A percentile compares a stretch with the other conserved stretches of the same genome.
Conservation (phyloP, 306 rosid genomes). For the cucumber (Cucumis sativus) region Cucumber_9930_V3 NC_026659.2:31277501-31278000, state of each 20-base stretch:
- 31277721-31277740: conserved; percentile 1
- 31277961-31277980: not conserved
- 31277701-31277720: not conserved
- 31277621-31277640: too few relatives aligned
- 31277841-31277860: conserved; percentile 60
- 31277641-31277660: not conserved
- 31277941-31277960: not conserved
- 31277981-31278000: not conserved
- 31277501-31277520: not conserved
- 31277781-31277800: conserved; percentile 64
- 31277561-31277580: not conserved
- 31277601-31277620: not conserved
- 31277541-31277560: not conserved
- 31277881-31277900: conserved; percentile 81
- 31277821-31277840: conserved; percentile 79
- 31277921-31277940: not conserved
- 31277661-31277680: not conserved
- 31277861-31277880: conserved; percentile 71
- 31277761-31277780: conserved; percentile 91
- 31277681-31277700: not conserved
- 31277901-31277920: conserved; percentile 72
- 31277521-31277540: not conserved
- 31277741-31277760: conserved; percentile 8
- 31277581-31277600: conserved; percentile 1
- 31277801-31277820: conserved; percentile 63